phyloP scores from a whole-genome alignment of 2,329 filamentous ascomycete genomes.

The Microascus cirrosus region DNA sequence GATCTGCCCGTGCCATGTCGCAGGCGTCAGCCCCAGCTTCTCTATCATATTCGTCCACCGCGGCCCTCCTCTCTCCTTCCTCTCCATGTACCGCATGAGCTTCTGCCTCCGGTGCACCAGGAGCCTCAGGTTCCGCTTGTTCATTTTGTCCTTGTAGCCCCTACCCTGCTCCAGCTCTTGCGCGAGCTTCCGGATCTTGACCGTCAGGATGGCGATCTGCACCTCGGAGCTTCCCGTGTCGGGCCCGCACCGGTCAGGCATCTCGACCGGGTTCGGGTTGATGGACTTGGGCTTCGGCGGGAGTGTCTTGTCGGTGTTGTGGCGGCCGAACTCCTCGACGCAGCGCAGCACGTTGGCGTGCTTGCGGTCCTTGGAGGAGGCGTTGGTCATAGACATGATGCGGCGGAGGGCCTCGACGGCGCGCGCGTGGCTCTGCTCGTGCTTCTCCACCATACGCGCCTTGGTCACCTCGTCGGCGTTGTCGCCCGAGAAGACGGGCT shows the following conservation, averaged over 20 bases:
- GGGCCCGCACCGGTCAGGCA: constrained; percentile 57
- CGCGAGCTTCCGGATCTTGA: constrained; percentile 79
- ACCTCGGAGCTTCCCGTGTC: constrained; percentile 95
- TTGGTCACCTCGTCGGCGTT: constrained; percentile 16
- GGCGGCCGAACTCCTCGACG: constrained; percentile 79
- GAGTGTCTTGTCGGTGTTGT: constrained; percentile 69
- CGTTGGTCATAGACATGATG: constrained; percentile 68
- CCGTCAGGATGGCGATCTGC: constrained; percentile 90
- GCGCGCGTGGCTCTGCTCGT: constrained; percentile 48
- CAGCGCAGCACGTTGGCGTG: constrained; percentile 78
- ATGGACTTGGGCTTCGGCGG: constrained; percentile 46
- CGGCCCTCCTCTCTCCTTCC: constrained; percentile 81
- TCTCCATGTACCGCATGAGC: constrained; percentile 73
- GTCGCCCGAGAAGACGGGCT: constrained; percentile 33
- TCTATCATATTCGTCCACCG: constrained; percentile 81
- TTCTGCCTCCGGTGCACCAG: constrained; percentile 86
- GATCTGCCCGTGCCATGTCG: constrained; percentile 87
- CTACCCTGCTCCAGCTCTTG: constrained; percentile 55
- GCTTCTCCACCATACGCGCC: constrained; percentile 22
- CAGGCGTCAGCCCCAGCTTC: constrained; percentile 75
- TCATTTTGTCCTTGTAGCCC: constrained; percentile 80
- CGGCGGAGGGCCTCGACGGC: constrained; percentile 67
- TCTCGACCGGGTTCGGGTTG: constrained; percentile 24
- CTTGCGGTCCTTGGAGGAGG: constrained; percentile 65
- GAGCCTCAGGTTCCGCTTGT: constrained; percentile 79